Base-by-base conservation (phyloP, 2,329 filamentous ascomycete species). In the Paraphoma sp. region DNA sequence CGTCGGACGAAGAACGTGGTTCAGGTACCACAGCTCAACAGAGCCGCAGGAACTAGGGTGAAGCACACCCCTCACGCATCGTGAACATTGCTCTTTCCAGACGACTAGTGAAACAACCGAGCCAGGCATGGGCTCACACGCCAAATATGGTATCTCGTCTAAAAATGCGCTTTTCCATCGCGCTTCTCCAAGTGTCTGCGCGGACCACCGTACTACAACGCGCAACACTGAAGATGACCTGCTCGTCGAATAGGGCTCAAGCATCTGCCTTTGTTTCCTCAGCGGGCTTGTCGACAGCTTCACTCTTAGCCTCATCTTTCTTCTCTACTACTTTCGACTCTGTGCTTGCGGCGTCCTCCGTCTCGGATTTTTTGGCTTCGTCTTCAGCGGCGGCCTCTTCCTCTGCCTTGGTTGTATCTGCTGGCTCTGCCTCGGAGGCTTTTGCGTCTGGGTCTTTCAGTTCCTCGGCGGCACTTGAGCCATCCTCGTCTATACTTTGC, bases 391-490 rank as follows among this genome's bases (percentile, higher is more conserved):
- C 31, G 16, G 46, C 33, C 11, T 60, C 42, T 31, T 61, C 57
- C 52, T 53, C 44, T 14, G 44, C 17, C 18, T 41, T 43, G n/a
- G 45, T 55, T 18, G 47, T 44, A n/a, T 23, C 38, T 43, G 55
- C 46, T 42, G 59, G 47, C 12, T 56, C 48, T n/a, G 51, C 44
- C 40, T 54, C 50, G 18, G 53, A 42, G 18, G 54, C 28, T 36
- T 57, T 51, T 30, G 55, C 29, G 23, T 60, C 59, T 18, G 45
- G 31, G 30, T 52, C 45, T 17, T 52, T 43, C 53, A 56, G 57
- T 60, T 60, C 57, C 43, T 54, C 68, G 56, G 18, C 54, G 49
- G 42, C 45, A 11, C 9, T 42, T 30, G 54, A 46, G 30, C 44
- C 53, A 45, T 38, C 31, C 29, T 45, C 48, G n/a, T 45, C 59